phyloP scores from a whole-genome alignment of 73 alveolate species.

The Diophrys sp. region DNA sequence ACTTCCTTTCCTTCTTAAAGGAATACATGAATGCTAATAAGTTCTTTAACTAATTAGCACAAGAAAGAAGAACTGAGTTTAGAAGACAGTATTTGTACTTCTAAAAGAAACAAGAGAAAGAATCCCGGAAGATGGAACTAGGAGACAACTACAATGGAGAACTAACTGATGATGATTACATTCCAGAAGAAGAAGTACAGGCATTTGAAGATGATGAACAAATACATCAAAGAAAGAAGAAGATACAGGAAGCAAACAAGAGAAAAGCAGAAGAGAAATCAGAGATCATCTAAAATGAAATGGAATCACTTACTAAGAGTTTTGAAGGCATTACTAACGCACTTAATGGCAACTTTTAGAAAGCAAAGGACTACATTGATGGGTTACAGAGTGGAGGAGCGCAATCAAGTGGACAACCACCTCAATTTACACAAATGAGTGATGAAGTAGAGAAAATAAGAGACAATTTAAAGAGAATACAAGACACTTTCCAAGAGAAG shows the following conservation, averaged over 20 bases:
- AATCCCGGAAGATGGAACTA: not conserved
- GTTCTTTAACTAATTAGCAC: slow-evolving; percentile 31
- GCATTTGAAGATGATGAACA: slow-evolving; percentile 9
- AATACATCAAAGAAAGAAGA: slow-evolving; percentile 7
- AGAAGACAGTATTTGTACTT: slow-evolving; percentile 27
- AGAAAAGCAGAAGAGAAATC: slow-evolving; percentile 9
- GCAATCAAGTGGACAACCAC: not conserved
- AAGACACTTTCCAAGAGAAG: not conserved
- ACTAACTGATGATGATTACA: slow-evolving; percentile 5
- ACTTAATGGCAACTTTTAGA: not conserved
- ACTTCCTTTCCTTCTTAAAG: slow-evolving; percentile 22
- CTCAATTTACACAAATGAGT: not conserved
- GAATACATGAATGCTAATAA: slow-evolving; percentile 32
- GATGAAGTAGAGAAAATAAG: not conserved
- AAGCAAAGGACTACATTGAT: not conserved
- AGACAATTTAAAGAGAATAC: not conserved
- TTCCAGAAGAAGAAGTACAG: not conserved
- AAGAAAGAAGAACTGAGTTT: slow-evolving; percentile 41
- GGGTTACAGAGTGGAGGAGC: not conserved
- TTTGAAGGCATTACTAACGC: slow-evolving; percentile 8
- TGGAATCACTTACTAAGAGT: not conserved
- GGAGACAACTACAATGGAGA: slow-evolving; percentile 7
- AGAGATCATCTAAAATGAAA: slow-evolving; percentile 11
- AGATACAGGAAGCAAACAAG: not conserved
- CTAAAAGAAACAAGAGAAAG: slow-evolving; percentile 30